Evolutionary conservation across 306 rosid species (phyloP).

Genomic region (Adenanthera pavonina): DNA sequence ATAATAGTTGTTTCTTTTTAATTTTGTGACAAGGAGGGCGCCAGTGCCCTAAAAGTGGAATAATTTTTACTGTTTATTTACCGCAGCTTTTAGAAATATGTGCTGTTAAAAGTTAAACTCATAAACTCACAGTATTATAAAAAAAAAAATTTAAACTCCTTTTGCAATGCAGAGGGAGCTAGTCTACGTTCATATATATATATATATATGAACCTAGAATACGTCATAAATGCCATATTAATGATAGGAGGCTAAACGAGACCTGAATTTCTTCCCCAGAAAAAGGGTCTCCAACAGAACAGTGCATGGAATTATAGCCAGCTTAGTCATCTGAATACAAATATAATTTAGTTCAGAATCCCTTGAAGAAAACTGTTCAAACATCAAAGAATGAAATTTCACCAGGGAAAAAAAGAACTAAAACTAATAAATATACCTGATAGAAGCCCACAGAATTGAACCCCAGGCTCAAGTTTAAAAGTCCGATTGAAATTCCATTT

Average conservation of each 20-base stretch:
- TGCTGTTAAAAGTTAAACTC: not conserved
- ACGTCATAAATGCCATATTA: slow-evolving; percentile 26
- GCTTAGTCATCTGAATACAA: slow-evolving; percentile 66
- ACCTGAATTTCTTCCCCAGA: slow-evolving; percentile 64
- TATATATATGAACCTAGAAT: not conserved
- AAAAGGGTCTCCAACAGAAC: slow-evolving; percentile 60
- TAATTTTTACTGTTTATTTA: no score
- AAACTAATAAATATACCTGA: slow-evolving; percentile 45
- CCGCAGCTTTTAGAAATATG: not conserved
- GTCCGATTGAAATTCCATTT: slow-evolving; percentile 68
- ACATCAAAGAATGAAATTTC: slow-evolving; percentile 22
- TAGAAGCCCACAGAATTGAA: slow-evolving; percentile 70
- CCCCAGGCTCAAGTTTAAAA: slow-evolving; percentile 61
- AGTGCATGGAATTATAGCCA: slow-evolving; percentile 69
- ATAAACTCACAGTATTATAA: not conserved
- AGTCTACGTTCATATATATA: not conserved
- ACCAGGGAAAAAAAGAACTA: slow-evolving; percentile 9
- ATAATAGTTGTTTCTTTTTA: no score
- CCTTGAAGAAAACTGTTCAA: slow-evolving; percentile 7
- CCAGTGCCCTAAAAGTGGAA: no score
- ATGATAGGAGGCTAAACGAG: slow-evolving; percentile 23
- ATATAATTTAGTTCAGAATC: slow-evolving; percentile 42
- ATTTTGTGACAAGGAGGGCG: no score
- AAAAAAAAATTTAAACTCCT: not conserved
- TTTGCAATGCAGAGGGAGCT: not conserved